Percentiles rank a stretch among this genome's conserved stretches.
phyloP scores from a whole-genome alignment of 1,284 basidiomycete species.

The Cutaneotrichosporon cyanovorans region DNA sequence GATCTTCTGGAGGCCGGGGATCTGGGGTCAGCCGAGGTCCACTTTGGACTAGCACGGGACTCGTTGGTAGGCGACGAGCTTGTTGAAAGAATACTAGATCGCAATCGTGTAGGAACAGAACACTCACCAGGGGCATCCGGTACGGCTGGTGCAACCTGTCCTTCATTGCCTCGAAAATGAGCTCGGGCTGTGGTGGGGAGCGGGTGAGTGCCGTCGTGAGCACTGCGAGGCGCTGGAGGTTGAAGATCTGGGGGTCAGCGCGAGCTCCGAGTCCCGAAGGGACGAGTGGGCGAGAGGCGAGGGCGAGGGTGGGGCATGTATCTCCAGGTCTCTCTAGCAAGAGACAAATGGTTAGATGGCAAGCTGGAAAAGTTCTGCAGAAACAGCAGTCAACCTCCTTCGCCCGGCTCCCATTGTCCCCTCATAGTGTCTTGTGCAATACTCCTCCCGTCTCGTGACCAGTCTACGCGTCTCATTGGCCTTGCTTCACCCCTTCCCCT shows the following conservation, averaged over 20 bases:
- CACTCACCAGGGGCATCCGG: slow-evolving; percentile 63
- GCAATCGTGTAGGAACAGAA: neutral
- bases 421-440: too few relatives aligned
- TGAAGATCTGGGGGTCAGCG: slow-evolving; percentile 68
- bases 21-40: slow-evolving; percentile 56
- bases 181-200: slow-evolving; percentile 80
- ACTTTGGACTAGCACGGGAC: too few relatives aligned
- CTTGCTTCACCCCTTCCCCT: too few relatives aligned
- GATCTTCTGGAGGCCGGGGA: slow-evolving; percentile 87
- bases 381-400: too few relatives aligned
- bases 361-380: too few relatives aligned
- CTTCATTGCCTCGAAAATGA: slow-evolving; percentile 99
- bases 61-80: too few relatives aligned
- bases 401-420: too few relatives aligned
- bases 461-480: too few relatives aligned
- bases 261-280: neutral
- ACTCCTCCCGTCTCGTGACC: too few relatives aligned
- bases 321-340: neutral
- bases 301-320: neutral
- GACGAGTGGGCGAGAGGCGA: neutral
- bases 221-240: slow-evolving; percentile 94
- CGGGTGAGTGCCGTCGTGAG: slow-evolving; percentile 88
- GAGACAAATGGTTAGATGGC: too few relatives aligned
- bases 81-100: too few relatives aligned
- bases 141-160: slow-evolving; percentile 97